These are phyloP conservation scores for Castanea crenata DNA, from an alignment of 306 rosid species.

Conservation along the genomic window DNA sequence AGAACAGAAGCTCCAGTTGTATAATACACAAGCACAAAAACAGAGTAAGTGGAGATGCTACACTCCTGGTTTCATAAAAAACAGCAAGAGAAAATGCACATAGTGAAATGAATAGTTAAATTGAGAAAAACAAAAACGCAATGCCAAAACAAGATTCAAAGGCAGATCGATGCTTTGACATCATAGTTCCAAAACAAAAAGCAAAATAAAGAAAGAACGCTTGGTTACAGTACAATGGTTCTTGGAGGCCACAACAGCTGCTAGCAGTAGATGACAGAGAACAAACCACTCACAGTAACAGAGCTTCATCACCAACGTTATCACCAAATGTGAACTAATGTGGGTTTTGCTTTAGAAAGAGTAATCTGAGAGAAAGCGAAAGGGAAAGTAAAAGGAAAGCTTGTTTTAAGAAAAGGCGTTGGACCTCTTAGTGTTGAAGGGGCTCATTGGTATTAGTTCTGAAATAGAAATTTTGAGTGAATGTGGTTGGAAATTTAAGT, in stretches of 20 bases:
- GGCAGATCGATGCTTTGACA: neutral
- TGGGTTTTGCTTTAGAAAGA: slow-evolving; percentile 25
- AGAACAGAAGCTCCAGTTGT: neutral
- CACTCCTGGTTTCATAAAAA: too few relatives aligned
- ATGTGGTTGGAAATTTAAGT: too few relatives aligned
- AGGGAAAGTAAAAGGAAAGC: slow-evolving; percentile 12
- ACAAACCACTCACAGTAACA: slow-evolving; percentile 28
- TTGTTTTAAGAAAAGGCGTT: slow-evolving; percentile 3
- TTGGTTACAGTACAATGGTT: slow-evolving; percentile 48
- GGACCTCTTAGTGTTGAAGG: too few relatives aligned
- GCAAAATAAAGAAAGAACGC: neutral
- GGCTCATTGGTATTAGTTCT: too few relatives aligned
- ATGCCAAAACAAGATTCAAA: neutral
- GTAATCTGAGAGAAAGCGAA: neutral
- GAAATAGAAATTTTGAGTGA: too few relatives aligned
- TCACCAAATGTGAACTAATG: slow-evolving; percentile 18
- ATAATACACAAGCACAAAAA: neutral
- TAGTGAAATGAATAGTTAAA: neutral
- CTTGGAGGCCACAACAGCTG: slow-evolving; percentile 66
- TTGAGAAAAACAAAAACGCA: neutral
- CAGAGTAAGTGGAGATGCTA: neutral
- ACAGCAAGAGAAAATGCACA: neutral
- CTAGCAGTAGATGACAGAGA: slow-evolving; percentile 36
- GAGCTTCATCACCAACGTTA: slow-evolving; percentile 41
- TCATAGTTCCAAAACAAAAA: neutral